phyloP scores from a whole-genome alignment of 192 early-diverging fungal species.

The Coemansia sp. region DNA sequence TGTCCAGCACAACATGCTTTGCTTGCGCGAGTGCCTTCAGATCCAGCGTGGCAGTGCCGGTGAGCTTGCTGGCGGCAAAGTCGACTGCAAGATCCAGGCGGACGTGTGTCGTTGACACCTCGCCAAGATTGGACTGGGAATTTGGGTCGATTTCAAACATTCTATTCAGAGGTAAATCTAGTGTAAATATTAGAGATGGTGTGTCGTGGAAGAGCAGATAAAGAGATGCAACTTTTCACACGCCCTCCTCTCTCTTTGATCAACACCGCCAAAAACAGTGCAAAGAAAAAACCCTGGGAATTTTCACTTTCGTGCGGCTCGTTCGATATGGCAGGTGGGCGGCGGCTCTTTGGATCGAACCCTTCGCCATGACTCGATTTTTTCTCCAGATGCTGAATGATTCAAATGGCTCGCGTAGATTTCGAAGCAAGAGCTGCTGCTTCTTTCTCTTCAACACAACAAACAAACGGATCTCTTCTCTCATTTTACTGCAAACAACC shows the following conservation, averaged over 20 bases:
- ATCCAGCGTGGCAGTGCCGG: constrained; percentile 65
- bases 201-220: too few relatives aligned
- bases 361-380: neutral
- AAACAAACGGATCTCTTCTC: neutral
- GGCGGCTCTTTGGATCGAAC: too few relatives aligned
- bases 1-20: constrained; percentile 70
- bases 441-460: neutral
- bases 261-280: too few relatives aligned
- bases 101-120: constrained; percentile 71
- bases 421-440: too few relatives aligned
- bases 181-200: too few relatives aligned
- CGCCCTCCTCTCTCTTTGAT: too few relatives aligned
- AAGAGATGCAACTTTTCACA: too few relatives aligned
- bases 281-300: too few relatives aligned
- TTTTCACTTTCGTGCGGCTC: too few relatives aligned
- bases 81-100: constrained; percentile 76
- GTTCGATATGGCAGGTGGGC: too few relatives aligned
- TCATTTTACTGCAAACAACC: neutral
- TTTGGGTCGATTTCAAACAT: constrained; percentile 72
- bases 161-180: neutral
- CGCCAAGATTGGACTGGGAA: constrained; percentile 77
- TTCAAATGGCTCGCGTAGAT: too few relatives aligned
- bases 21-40: constrained; percentile 58
- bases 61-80: constrained; percentile 69
- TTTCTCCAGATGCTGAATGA: too few relatives aligned